phyloP scores from a whole-genome alignment of 176 grass and related monocot species.

The Dactylis glomerata region DNA sequence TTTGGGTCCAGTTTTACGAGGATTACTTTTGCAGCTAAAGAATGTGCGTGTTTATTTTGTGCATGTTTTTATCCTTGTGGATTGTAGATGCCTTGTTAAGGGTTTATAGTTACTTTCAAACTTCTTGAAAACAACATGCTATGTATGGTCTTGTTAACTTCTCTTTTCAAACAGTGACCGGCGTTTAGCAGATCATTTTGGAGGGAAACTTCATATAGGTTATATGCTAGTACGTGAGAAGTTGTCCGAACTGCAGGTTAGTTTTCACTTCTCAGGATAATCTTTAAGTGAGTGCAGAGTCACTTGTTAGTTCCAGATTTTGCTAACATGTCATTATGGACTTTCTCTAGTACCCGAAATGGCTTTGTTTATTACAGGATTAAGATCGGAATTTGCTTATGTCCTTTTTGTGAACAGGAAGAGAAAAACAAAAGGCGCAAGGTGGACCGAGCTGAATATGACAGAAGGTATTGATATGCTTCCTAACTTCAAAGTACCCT shows the following conservation, averaged over 20 bases:
- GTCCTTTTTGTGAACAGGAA: constrained; percentile 54
- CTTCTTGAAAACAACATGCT: neutral
- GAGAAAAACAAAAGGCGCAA: constrained; percentile 81
- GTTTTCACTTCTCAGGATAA: neutral
- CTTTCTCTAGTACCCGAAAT: constrained; percentile 12
- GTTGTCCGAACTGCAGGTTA: constrained; percentile 67
- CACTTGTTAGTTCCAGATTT: constrained; percentile 28
- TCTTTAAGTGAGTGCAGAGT: constrained; percentile 5
- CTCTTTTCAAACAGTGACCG: constrained; percentile 64
- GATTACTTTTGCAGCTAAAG: constrained; percentile 94
- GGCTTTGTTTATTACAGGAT: constrained; percentile 13
- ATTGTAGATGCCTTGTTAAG: constrained; percentile 31
- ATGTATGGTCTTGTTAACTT: constrained; percentile 16
- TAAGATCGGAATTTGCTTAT: constrained; percentile 26
- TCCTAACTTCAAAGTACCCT: neutral
- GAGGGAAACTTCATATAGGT: constrained; percentile 95
- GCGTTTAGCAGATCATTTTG: constrained; percentile 98
- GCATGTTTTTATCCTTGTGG: constrained; percentile 30
- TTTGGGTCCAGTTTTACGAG: constrained; percentile 75
- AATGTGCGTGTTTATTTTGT: constrained; percentile 74
- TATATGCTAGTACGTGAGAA: constrained; percentile 96
- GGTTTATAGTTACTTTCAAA: constrained; percentile 26
- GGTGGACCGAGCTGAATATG: constrained; percentile 52
- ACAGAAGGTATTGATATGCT: constrained; percentile 48
- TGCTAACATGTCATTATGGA: constrained; percentile 17